Base-by-base conservation (phyloP, 306 rosid species). In the Biancaea sappan region DNA sequence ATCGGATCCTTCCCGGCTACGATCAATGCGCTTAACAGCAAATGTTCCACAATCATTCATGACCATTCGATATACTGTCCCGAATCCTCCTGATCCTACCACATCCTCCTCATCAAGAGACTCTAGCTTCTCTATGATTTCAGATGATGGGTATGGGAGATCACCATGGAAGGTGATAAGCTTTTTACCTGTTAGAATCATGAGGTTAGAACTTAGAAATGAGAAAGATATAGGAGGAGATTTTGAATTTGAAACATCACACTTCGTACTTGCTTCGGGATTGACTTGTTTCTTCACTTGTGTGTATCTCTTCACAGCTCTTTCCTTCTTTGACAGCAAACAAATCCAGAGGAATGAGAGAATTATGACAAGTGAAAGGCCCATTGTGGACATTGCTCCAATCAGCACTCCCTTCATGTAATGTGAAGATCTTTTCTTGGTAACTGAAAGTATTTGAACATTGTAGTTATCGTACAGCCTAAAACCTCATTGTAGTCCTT, bases 131-230 rank as follows among this genome's bases (percentile, higher is more conserved):
- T 94, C 98, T 21, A 94, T 85, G 73, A 94, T 89, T 72, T 94
- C 92, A 52, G 84, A 64, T 28, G 98, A 91, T 0, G 97, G 91
- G 86, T 94, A 91, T 5, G 91, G 96, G 50, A 94, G 79, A 81
- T 94, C 96, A 5, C 98, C 98, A 65, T 88, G 98, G 80, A 94
- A 94, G 13, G 98, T 91, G 64, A 91, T 91, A 46, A 94, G 94
- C 72, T 89, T 94, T 29, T 87, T 83, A 74, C 92, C 98, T 94
- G 80, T 80, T 82, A 37, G 61, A 35, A 50, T 56, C 28, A 71
- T 32, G 53, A 70, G 18, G 57, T 74, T 38, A 56, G 48, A 19
- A 22, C 52, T 74, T 38, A 56, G 48, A 19, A 22, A 16, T 41
- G 24, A 32, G 34, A 13, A 26, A 46, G 7, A 26, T 0, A 48